Percentiles rank a stretch among this genome's conserved stretches.
These are phyloP conservation scores for Euptelea pleiosperma DNA, from an alignment of 164 flowering plant genomes.

Conservation along the genomic window DNA sequence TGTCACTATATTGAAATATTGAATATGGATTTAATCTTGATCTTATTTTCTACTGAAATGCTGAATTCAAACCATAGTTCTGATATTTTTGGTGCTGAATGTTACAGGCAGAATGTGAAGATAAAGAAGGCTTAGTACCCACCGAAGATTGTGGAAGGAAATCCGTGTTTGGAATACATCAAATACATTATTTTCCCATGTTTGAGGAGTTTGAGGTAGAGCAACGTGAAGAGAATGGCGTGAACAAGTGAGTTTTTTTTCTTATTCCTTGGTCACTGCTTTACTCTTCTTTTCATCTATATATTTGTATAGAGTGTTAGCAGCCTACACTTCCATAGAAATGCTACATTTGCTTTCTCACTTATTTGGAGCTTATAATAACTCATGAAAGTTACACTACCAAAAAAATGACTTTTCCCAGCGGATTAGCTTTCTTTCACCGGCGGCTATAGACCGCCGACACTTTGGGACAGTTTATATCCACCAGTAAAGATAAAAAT, in stretches of 20 bases:
- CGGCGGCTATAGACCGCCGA: no score
- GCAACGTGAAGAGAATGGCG: slow-evolving; percentile 31
- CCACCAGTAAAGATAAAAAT: no score
- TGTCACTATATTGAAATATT: no score
- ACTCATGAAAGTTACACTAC: not conserved
- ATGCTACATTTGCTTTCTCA: not conserved
- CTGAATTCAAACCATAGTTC: not conserved
- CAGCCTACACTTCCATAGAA: no score
- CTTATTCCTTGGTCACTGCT: not conserved
- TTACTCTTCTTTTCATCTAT: not conserved
- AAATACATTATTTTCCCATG: slow-evolving; percentile 32
- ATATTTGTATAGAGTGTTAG: no score
- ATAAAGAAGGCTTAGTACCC: slow-evolving; percentile 97
- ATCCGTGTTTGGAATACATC: slow-evolving; percentile 34
- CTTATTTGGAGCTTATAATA: not conserved
- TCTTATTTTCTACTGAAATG: no score
- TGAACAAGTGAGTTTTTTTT: slow-evolving; percentile 26
- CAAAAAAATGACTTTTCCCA: no score
- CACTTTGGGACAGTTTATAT: no score
- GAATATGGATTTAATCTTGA: no score
- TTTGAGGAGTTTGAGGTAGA: slow-evolving; percentile 32
- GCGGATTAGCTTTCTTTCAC: no score
- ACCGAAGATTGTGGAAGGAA: slow-evolving; percentile 40
- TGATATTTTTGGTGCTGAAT: slow-evolving; percentile 10
- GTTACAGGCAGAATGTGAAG: slow-evolving; percentile 73